A percentile compares a stretch with the other conserved stretches of the same genome.
phyloP scores from a whole-genome alignment of 495 filamentous ascomycete genomes.

The Thermochaetoides thermophila region DNA sequence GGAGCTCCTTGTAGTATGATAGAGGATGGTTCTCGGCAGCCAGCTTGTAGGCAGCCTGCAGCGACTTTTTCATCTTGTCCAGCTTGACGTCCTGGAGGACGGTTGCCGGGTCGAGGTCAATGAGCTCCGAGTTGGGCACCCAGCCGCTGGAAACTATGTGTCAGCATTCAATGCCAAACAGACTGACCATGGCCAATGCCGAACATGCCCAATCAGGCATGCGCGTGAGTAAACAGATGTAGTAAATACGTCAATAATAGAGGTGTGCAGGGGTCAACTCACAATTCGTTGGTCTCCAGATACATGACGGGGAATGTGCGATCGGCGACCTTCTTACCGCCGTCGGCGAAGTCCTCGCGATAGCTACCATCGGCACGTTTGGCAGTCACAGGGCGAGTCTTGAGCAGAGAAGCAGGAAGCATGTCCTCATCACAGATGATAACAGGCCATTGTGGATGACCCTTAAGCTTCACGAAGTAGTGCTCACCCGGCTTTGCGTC shows the following conservation, averaged over 20 bases:
- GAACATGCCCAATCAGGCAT: too few relatives aligned
- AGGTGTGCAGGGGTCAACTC: too few relatives aligned
- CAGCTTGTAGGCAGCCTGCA: slow-evolving; percentile 58
- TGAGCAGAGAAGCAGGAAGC: slow-evolving; percentile 57
- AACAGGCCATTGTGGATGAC: slow-evolving; percentile 79
- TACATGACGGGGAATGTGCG: slow-evolving; percentile 90
- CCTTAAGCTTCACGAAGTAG: slow-evolving; percentile 76
- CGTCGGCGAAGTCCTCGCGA: slow-evolving; percentile 68
- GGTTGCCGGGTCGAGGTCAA: slow-evolving; percentile 52
- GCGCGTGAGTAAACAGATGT: not conserved
- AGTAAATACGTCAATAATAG: not conserved
- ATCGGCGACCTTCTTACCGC: slow-evolving; percentile 65
- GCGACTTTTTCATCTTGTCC: slow-evolving; percentile 58
- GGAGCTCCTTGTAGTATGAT: slow-evolving; percentile 59
- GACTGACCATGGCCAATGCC: too few relatives aligned
- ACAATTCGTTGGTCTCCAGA: slow-evolving; percentile 90
- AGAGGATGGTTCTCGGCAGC: slow-evolving; percentile 58
- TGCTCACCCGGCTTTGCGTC: slow-evolving; percentile 75
- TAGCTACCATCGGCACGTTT: slow-evolving; percentile 66
- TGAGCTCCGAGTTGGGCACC: slow-evolving; percentile 66
- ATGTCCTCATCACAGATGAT: slow-evolving; percentile 88
- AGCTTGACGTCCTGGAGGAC: slow-evolving; percentile 47
- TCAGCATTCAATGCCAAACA: not conserved
- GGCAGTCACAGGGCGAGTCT: slow-evolving; percentile 65
- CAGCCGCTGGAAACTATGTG: slow-evolving; percentile 45